Base-by-base conservation (phyloP, 108 stramenopile genomes). In the Fragilariopsis cylindrus region DNA sequence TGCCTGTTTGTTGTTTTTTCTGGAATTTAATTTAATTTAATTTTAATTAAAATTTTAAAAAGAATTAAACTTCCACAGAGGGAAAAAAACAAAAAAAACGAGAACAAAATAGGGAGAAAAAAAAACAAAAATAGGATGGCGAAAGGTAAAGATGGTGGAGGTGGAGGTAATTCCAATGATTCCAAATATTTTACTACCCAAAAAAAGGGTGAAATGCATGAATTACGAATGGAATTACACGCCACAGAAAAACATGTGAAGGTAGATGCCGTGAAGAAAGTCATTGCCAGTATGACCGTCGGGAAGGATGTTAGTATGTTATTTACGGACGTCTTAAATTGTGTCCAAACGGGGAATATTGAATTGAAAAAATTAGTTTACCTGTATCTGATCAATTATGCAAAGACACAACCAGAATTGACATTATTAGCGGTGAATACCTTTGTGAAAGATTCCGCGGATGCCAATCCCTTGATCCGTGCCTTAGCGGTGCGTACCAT, bases 201-300 rank as follows among this genome's bases (percentile, higher is more conserved):
- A 60, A 97, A 97, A 73, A 98, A 99, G 90, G 98, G 99, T 54
- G 99, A 99, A 74, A 97, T 96, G 84, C 97, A 98, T 77, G 99
- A 99, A 75, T 90, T 99, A 65, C 90, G 96, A 40, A 79, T 93
- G 84, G 99, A 99, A 74, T 90, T 99, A 43, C 92, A 97, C 58
- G 94, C 93, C 57, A 96, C 92, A 49, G 96, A 98, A 76, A 89
- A 95, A 41, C 89, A 85, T 60, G 87, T 84, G 66, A 99, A 98
- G 80, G 96, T 96, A 40, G 98, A 99, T 76, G 99, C 99, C 21
- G 98, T 99, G 60, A 99, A 99, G 83, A 99, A 99, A 82, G 99
- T 99, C 40, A 99, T 99, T 76, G 99, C 99, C 7, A 85, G 83
- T 79, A 98, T 99, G 98, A 99, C 99, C 9, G 98, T 99, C 6